Percentiles rank a stretch among this genome's conserved stretches.
Evolutionary conservation across 306 rosid species (phyloP).

Genomic region (Dryas drummondii): DNA sequence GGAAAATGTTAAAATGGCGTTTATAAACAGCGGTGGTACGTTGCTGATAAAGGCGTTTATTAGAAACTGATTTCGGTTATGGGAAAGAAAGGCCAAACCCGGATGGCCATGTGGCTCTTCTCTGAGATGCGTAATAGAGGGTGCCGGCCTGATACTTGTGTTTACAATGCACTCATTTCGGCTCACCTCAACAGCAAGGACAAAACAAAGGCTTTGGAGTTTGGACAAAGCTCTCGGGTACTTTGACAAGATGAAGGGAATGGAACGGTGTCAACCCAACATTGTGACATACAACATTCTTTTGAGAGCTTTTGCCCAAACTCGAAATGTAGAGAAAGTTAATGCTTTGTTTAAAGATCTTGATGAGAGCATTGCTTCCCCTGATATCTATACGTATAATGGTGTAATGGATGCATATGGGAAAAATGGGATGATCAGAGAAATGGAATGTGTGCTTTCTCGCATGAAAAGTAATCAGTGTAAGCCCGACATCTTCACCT

Average conservation of each 20-base stretch:
- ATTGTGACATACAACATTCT: constrained; percentile 84
- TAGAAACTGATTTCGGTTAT: constrained; percentile 81
- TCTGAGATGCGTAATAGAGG: constrained; percentile 92
- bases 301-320: constrained; percentile 83
- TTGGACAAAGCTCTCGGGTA: constrained; percentile 71
- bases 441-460: constrained; percentile 79
- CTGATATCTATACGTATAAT: constrained; percentile 75
- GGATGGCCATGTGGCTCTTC: constrained; percentile 97
- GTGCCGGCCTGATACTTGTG: constrained; percentile 88
- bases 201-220: constrained; percentile 75
- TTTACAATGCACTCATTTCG: constrained; percentile 79
- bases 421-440: constrained; percentile 79
- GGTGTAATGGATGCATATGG: constrained; percentile 99
- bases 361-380: constrained; percentile 67
- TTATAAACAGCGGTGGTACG: constrained; percentile 75
- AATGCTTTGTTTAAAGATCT: constrained; percentile 76
- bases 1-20: too few relatives aligned
- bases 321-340: constrained; percentile 61
- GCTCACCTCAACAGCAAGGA: constrained; percentile 83
- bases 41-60: constrained; percentile 88
- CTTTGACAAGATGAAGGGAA: constrained; percentile 93
- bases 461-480: constrained; percentile 71
- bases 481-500: constrained; percentile 82
- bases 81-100: constrained; percentile 91
- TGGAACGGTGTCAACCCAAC: constrained; percentile 81